phyloP scores from a whole-genome alignment of 129 eudicot genomes.

The Smallanthus sonchifolius region DNA sequence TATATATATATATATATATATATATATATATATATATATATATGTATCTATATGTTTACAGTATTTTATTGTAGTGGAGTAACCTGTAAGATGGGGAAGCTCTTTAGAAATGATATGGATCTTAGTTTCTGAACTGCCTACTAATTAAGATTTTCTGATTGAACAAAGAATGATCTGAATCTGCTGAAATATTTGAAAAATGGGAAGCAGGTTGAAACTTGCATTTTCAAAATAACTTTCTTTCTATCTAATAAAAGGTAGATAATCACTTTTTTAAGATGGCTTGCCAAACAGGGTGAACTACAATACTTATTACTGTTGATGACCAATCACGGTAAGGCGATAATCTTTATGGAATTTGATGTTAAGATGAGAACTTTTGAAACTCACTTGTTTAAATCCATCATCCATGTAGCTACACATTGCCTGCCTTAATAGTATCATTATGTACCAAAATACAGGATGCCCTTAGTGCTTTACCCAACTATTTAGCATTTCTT shows the following conservation, averaged over 20 bases:
- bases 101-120: background rate
- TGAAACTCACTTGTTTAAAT: background rate
- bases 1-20: no score
- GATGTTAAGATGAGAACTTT: background rate
- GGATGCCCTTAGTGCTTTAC: background rate
- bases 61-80: no score
- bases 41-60: no score
- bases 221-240: no score
- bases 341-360: background rate
- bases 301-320: background rate
- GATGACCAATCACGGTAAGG: background rate
- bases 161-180: background rate
- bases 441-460: background rate
- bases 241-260: no score
- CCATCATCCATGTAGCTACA: background rate
- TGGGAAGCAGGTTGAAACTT: no score
- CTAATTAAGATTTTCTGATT: background rate
- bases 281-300: background rate
- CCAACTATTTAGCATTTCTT: background rate
- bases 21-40: no score
- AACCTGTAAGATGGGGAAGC: background rate
- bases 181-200: background rate
- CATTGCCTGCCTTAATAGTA: background rate
- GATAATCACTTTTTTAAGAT: background rate
- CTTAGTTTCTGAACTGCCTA: background rate